Conservation (phyloP, 106 monocot genomes). For the Phalaenopsis equestris region DNA sequence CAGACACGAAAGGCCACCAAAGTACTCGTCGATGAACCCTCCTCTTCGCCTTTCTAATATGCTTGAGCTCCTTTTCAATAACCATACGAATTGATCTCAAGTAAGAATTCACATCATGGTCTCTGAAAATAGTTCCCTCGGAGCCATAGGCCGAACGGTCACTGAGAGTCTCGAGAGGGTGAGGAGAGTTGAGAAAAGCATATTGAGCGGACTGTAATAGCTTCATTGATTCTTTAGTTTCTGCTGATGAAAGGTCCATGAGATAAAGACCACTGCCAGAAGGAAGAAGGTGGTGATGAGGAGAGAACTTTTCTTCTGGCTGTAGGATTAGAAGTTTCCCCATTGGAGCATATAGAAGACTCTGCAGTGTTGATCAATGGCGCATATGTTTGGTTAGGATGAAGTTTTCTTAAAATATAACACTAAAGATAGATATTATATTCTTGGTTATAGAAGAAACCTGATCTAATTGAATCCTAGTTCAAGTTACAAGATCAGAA, state of each 20-base stretch:
- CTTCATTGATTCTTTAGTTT: slow-evolving; percentile 19
- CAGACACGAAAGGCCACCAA: slow-evolving; percentile 34
- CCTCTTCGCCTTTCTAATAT: slow-evolving; percentile 29
- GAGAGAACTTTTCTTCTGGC: slow-evolving; percentile 69
- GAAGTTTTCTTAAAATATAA: neutral
- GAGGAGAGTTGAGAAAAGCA: slow-evolving; percentile 81
- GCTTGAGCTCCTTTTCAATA: slow-evolving; percentile 34
- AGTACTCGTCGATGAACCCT: slow-evolving; percentile 16
- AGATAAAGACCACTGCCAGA: slow-evolving; percentile 59
- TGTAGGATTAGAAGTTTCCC: slow-evolving; percentile 75
- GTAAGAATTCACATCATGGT: slow-evolving; percentile 78
- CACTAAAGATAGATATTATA: neutral
- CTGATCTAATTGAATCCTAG: neutral
- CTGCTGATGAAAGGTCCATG: slow-evolving; percentile 17
- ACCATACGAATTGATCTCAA: slow-evolving; percentile 35
- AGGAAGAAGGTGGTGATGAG: slow-evolving; percentile 72
- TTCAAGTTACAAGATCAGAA: neutral
- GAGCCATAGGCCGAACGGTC: slow-evolving; percentile 73
- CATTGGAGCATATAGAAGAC: slow-evolving; percentile 63
- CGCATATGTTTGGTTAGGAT: neutral
- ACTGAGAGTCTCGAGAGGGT: slow-evolving; percentile 80
- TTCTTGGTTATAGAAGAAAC: neutral
- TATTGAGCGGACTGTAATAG: slow-evolving; percentile 36
- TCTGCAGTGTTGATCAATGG: slow-evolving; percentile 31
- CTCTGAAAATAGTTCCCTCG: slow-evolving; percentile 49